Conservation (phyloP, 306 rosid genomes). For the Prinsepia uniflora region DNA sequence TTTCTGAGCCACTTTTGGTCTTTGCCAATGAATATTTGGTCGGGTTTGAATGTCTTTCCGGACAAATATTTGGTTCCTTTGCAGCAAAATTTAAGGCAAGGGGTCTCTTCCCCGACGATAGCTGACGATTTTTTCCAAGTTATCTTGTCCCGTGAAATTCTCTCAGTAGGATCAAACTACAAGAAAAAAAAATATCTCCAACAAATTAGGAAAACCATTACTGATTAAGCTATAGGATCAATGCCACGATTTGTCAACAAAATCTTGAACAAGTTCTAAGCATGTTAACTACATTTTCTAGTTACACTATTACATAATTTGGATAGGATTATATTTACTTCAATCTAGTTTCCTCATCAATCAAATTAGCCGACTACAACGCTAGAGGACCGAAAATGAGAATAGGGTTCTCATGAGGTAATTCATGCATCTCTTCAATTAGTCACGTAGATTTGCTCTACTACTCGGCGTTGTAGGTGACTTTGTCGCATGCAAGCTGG, state of each 20-base stretch:
- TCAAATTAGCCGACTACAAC: constrained; percentile 2
- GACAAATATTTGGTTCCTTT: too few relatives aligned
- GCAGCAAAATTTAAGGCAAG: too few relatives aligned
- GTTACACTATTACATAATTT: background rate
- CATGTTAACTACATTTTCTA: background rate
- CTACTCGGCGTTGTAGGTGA: constrained; percentile 43
- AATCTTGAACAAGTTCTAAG: background rate
- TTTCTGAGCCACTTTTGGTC: too few relatives aligned
- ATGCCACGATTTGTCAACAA: background rate
- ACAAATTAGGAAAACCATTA: too few relatives aligned
- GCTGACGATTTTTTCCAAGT: too few relatives aligned
- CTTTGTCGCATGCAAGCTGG: constrained; percentile 51
- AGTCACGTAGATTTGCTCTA: constrained; percentile 35
- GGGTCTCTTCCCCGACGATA: too few relatives aligned
- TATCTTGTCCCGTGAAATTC: too few relatives aligned
- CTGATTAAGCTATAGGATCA: too few relatives aligned
- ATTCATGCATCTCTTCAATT: constrained; percentile 16
- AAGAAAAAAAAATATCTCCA: too few relatives aligned
- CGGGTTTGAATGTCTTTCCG: too few relatives aligned
- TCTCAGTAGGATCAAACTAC: too few relatives aligned
- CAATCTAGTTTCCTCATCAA: background rate
- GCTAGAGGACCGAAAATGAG: background rate
- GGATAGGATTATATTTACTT: background rate
- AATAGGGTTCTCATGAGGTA: constrained; percentile 11
- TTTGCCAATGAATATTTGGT: too few relatives aligned